Conservation (phyloP, 495 filamentous ascomycete species). For the Apodospora peruviana region DNA sequence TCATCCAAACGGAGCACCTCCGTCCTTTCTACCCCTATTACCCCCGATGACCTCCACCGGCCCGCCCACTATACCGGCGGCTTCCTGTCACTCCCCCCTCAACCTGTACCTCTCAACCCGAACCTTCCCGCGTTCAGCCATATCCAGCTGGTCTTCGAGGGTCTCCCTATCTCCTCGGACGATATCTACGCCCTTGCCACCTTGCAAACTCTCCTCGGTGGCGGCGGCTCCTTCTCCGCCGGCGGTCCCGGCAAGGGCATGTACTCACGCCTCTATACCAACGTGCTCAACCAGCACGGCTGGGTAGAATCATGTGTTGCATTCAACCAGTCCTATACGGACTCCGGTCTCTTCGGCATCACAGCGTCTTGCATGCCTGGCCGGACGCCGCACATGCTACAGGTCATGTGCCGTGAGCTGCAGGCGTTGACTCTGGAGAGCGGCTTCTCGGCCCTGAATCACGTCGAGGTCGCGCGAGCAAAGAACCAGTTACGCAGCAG, state of each 20-base stretch:
- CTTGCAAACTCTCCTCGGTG: constrained; percentile 92
- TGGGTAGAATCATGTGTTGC: constrained; percentile 94
- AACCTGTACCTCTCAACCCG: constrained; percentile 69
- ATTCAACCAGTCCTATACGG: constrained; percentile 96
- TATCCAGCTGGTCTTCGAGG: constrained; percentile 94
- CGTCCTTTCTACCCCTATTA: constrained; percentile 39
- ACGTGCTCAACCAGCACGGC: constrained; percentile 93
- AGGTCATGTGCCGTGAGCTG: constrained; percentile 90
- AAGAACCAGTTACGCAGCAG: constrained; percentile 94
- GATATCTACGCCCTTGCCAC: constrained; percentile 97
- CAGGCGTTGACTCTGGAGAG: constrained; percentile 66
- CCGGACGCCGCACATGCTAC: constrained; percentile 72
- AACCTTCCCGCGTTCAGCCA: constrained; percentile 79
- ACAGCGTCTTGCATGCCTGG: constrained; percentile 75
- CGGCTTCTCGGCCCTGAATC: constrained; percentile 62
- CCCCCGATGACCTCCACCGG: constrained; percentile 51
- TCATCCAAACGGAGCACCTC: constrained; percentile 58
- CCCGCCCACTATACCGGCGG: constrained; percentile 91
- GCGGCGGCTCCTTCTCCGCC: constrained; percentile 95
- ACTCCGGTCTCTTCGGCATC: constrained; percentile 93
- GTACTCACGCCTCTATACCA: constrained; percentile 95
- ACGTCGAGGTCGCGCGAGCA: constrained; percentile 81
- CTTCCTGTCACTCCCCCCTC: constrained; percentile 74
- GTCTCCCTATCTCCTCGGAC: constrained; percentile 77
- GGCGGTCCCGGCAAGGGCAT: constrained; percentile 98